Evolutionary conservation across 2,329 filamentous ascomycete species (phyloP).

Genomic region (Rutstroemia sp.): DNA sequence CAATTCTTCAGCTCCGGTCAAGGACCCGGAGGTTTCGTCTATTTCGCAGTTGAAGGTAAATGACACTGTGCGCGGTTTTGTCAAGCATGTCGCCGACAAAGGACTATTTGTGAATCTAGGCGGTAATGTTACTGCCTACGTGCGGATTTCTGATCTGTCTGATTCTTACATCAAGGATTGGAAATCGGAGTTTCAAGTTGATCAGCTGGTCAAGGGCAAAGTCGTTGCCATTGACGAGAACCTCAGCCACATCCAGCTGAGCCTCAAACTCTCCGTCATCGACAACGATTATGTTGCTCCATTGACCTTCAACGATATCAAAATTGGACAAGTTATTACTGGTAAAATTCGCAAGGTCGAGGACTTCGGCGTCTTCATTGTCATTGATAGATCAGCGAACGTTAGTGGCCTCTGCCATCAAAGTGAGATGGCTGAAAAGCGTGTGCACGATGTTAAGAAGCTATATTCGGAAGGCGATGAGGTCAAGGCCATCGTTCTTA

Average conservation of each 20-base stretch:
- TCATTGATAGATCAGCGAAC: slow-evolving; percentile 78
- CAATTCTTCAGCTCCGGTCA: slow-evolving; percentile 73
- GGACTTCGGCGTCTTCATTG: slow-evolving; percentile 90
- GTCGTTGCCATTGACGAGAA: slow-evolving; percentile 64
- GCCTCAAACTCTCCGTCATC: slow-evolving; percentile 76
- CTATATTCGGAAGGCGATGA: slow-evolving; percentile 83
- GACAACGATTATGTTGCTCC: slow-evolving; percentile 71
- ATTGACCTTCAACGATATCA: slow-evolving; percentile 68
- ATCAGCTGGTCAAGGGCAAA: slow-evolving; percentile 86
- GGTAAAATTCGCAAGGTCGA: slow-evolving; percentile 91
- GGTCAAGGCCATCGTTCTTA: slow-evolving; percentile 88
- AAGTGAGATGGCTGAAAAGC: slow-evolving; percentile 81
- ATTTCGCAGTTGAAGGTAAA: slow-evolving; percentile 66
- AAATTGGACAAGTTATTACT: slow-evolving; percentile 73
- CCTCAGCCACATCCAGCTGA: slow-evolving; percentile 72
- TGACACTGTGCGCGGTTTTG: slow-evolving; percentile 80
- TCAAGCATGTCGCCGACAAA: slow-evolving; percentile 83
- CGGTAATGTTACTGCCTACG: slow-evolving; percentile 71
- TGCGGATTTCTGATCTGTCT: slow-evolving; percentile 81
- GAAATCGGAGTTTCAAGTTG: slow-evolving; percentile 81
- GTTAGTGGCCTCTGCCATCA: slow-evolving; percentile 91
- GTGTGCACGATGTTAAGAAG: slow-evolving; percentile 76
- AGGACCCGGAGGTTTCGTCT: slow-evolving; percentile 71
- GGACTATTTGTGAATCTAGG: slow-evolving; percentile 83
- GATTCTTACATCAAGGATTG: slow-evolving; percentile 92